phyloP scores from a whole-genome alignment of 768 basidiomycete genomes.

The Phanerodontia chrysosporium region DNA sequence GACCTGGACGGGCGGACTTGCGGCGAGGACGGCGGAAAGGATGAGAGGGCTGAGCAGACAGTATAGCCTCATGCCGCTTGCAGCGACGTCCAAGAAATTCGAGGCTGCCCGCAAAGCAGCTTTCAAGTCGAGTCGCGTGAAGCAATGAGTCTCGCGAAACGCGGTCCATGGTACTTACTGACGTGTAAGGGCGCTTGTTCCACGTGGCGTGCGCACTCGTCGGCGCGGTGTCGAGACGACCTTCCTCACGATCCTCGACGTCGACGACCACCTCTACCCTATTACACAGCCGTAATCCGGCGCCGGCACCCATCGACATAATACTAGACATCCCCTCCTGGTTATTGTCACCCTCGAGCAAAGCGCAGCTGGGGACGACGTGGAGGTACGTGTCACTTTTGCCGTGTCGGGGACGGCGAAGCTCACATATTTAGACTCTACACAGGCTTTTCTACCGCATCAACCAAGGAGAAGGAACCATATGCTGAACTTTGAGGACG shows the following conservation, averaged over 20 bases:
- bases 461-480: slow-evolving; percentile 11
- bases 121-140: no score
- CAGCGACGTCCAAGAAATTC: no score
- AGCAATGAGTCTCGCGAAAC: no score
- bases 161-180: neutral
- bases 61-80: neutral
- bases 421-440: neutral
- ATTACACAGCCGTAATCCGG: neutral
- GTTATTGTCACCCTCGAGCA: neutral
- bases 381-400: slow-evolving; percentile 4
- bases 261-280: neutral
- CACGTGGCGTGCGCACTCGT: neutral
- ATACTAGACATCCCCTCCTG: neutral
- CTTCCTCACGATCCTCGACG: neutral
- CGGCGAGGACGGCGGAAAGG: neutral
- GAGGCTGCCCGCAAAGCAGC: no score
- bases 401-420: neutral
- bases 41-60: neutral
- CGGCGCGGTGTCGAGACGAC: neutral
- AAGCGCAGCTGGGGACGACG: neutral
- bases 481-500: slow-evolving; percentile 91
- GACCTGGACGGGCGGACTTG: slow-evolving; percentile 31
- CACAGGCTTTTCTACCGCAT: neutral
- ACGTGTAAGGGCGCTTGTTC: neutral
- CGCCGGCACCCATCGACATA: neutral